These are phyloP conservation scores for Aspergillus udagawae DNA, from an alignment of 2,329 filamentous ascomycete genomes.

Conservation along the genomic window DNA sequence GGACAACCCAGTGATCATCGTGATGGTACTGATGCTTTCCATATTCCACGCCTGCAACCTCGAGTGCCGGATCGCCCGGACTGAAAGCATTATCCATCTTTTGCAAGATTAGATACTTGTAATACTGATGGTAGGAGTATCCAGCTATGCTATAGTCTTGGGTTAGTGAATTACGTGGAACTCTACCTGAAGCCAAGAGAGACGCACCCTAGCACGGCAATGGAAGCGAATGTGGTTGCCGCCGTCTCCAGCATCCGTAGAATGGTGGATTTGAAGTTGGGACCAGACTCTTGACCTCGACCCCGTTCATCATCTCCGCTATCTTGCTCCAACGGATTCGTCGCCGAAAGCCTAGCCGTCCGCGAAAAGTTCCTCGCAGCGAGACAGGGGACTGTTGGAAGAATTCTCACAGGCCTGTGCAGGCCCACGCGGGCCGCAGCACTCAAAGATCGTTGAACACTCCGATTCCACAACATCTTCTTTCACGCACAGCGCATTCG, in stretches of 20 bases:
- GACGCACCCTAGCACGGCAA: constrained; percentile 61
- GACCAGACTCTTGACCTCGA: constrained; percentile 26
- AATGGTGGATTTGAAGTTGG: constrained; percentile 35
- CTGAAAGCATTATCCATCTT: constrained; percentile 93
- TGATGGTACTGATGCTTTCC: constrained; percentile 35
- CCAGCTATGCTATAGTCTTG: constrained; percentile 51
- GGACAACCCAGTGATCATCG: constrained; percentile 71
- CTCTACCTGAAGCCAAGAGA: not conserved
- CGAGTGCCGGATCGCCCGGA: constrained; percentile 85
- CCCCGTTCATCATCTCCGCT: constrained; percentile 24
- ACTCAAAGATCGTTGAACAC: constrained; percentile 20
- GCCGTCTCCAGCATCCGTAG: constrained; percentile 70
- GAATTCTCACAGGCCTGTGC: constrained; percentile 10
- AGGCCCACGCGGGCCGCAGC: constrained; percentile 16
- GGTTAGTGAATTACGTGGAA: constrained; percentile 14
- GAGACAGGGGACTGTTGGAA: constrained; percentile 9
- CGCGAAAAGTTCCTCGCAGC: constrained; percentile 22
- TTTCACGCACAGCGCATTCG: not conserved
- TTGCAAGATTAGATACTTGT: constrained; percentile 84
- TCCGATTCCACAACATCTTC: constrained; percentile 23
- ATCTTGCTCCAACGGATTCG: constrained; percentile 28
- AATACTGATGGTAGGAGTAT: constrained; percentile 74
- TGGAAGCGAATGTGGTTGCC: constrained; percentile 70
- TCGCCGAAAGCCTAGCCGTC: constrained; percentile 17
- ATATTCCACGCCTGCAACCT: constrained; percentile 60